phyloP scores from a whole-genome alignment of 495 filamentous ascomycete genomes.

The Penicillium tannophilum region DNA sequence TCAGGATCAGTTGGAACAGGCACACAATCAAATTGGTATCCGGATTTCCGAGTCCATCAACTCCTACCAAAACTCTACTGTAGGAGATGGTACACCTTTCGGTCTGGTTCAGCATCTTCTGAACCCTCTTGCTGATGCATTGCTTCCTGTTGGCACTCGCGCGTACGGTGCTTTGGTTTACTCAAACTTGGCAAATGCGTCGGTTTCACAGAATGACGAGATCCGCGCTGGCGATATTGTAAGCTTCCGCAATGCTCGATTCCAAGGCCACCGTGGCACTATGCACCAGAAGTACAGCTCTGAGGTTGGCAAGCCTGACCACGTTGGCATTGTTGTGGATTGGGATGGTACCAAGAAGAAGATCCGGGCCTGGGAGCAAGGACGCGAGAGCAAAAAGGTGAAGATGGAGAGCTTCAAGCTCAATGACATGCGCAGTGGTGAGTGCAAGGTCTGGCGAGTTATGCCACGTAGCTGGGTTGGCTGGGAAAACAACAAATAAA shows the following conservation, averaged over 20 bases:
- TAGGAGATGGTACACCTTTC: constrained; percentile 81
- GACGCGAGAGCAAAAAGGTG: constrained; percentile 90
- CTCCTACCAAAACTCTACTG: constrained; percentile 71
- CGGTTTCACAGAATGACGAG: constrained; percentile 85
- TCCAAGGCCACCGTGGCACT: constrained; percentile 92
- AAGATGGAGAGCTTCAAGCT: constrained; percentile 92
- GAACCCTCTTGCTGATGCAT: constrained; percentile 66
- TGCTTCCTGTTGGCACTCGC: constrained; percentile 80
- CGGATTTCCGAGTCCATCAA: constrained; percentile 69
- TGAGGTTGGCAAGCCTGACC: constrained; percentile 90
- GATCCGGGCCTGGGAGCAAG: constrained; percentile 93
- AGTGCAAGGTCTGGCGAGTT: constrained; percentile 97
- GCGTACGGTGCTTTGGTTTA: constrained; percentile 93
- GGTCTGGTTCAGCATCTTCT: constrained; percentile 79
- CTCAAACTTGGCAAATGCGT: constrained; percentile 90
- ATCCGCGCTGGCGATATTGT: constrained; percentile 94
- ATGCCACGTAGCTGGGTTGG: constrained; percentile 92
- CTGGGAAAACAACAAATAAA: constrained; percentile 60
- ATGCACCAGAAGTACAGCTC: constrained; percentile 92
- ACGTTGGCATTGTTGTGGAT: constrained; percentile 94
- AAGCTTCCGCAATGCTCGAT: constrained; percentile 89
- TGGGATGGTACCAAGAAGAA: constrained; percentile 99
- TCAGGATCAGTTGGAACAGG: constrained; percentile 92
- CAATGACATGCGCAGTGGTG: constrained; percentile 86
- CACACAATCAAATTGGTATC: constrained; percentile 74